Conservation (phyloP, 2,329 filamentous ascomycete species). For the Ophiostoma perfectum region DNA sequence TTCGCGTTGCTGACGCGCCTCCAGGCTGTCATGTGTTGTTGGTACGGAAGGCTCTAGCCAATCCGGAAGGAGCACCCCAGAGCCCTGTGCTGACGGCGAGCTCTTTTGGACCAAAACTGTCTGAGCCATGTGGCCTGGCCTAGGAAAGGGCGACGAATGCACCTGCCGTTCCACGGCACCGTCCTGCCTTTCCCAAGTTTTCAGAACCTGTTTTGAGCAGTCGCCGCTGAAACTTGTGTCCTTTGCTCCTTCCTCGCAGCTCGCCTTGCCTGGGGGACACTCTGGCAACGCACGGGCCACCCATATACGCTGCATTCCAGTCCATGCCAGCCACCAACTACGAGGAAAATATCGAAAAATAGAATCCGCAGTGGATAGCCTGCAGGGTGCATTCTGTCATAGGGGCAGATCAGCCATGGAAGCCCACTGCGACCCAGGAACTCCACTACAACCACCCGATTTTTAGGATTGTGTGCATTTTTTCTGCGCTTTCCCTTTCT, state of each 20-base stretch:
- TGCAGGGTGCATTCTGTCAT: background rate
- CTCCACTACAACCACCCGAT: conserved; percentile 20
- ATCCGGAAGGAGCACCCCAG: background rate
- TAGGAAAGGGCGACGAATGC: background rate
- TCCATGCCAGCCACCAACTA: conserved; percentile 19
- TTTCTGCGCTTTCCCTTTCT: conserved; percentile 10
- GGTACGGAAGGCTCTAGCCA: background rate
- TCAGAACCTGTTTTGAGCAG: background rate
- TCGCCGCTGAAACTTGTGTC: conserved; percentile 8
- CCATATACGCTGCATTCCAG: background rate
- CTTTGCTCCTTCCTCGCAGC: conserved; percentile 15
- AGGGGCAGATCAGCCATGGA: conserved; percentile 14
- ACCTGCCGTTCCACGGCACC: background rate
- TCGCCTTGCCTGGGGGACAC: background rate
- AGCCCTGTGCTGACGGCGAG: background rate
- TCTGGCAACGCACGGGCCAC: conserved; percentile 11
- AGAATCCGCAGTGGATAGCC: background rate
- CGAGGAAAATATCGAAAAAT: background rate
- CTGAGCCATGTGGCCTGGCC: background rate
- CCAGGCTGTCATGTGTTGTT: conserved; percentile 4
- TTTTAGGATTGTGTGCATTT: conserved; percentile 12
- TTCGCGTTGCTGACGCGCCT: conserved; percentile 26
- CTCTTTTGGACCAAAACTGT: background rate
- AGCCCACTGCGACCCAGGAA: conserved; percentile 7
- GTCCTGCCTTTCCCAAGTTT: background rate